These are phyloP conservation scores for Podospora pseudoanserina DNA, from an alignment of 495 filamentous ascomycete species.

Conservation along the genomic window DNA sequence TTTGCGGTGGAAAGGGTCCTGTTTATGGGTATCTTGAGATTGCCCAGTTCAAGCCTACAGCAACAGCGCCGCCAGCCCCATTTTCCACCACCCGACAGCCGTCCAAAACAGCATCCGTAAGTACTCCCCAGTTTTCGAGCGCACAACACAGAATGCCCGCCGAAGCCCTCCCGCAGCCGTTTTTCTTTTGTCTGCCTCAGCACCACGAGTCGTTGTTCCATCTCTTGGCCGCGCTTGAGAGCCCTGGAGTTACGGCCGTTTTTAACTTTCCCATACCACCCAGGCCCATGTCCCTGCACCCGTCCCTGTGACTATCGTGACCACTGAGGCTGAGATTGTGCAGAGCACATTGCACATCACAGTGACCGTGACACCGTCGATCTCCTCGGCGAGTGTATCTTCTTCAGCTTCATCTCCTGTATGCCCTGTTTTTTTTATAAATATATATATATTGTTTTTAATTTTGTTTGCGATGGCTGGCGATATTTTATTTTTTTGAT, in stretches of 20 bases:
- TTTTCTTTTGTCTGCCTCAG: background rate
- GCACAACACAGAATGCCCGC: background rate
- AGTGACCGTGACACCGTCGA: slow-evolving; percentile 28
- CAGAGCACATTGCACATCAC: slow-evolving; percentile 34
- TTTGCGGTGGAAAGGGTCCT: slow-evolving; percentile 37
- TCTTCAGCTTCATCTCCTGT: slow-evolving; percentile 27
- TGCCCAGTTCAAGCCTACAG: slow-evolving; percentile 23
- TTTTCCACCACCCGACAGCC: slow-evolving; percentile 1
- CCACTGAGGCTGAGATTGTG: slow-evolving; percentile 32
- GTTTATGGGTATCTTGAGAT: slow-evolving; percentile 42
- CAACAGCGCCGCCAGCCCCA: slow-evolving; percentile 24
- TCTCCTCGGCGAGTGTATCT: slow-evolving; percentile 15
- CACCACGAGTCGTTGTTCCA: background rate
- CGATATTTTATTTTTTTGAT: background rate
- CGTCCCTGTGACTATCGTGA: slow-evolving; percentile 19
- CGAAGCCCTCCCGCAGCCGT: background rate
- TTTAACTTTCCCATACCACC: background rate
- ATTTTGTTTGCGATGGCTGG: background rate
- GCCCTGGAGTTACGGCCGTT: slow-evolving; percentile 6
- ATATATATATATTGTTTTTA: background rate
- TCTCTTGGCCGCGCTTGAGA: slow-evolving; percentile 2
- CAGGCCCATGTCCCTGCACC: background rate
- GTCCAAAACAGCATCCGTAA: slow-evolving; percentile 19
- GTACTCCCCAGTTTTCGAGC: slow-evolving; percentile 7
- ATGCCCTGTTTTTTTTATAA: slow-evolving; percentile 17